These are phyloP conservation scores for Chytriomyces sp. DNA, from an alignment of 192 early-diverging fungal genomes.

Conservation along the genomic window DNA sequence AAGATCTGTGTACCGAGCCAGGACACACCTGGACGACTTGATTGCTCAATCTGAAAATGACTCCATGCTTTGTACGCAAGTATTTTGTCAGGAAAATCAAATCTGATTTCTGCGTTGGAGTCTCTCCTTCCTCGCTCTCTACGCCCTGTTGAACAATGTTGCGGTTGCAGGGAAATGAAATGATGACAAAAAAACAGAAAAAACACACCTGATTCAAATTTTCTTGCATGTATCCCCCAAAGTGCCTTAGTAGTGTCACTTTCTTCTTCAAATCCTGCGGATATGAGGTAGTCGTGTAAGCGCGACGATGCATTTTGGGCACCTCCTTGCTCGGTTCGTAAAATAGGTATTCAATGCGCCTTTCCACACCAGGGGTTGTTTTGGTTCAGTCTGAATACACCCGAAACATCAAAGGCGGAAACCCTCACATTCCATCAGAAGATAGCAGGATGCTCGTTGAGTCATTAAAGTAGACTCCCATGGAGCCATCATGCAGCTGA, in stretches of 20 bases:
- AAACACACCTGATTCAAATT: slow-evolving; percentile 22
- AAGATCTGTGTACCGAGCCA: slow-evolving; percentile 27
- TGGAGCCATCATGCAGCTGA: slow-evolving; percentile 78
- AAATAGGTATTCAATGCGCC: slow-evolving; percentile 51
- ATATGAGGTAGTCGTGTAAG: slow-evolving; percentile 41
- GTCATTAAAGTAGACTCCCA: slow-evolving; percentile 90
- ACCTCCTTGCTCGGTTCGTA: slow-evolving; percentile 32
- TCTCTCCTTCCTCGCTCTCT: not conserved
- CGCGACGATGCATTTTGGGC: slow-evolving; percentile 40
- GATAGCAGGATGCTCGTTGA: slow-evolving; percentile 72
- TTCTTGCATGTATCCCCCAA: slow-evolving; percentile 63
- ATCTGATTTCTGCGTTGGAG: slow-evolving; percentile 11
- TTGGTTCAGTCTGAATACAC: not conserved
- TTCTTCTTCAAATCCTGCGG: slow-evolving; percentile 65
- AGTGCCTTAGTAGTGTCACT: slow-evolving; percentile 57
- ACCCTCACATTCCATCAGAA: slow-evolving; percentile 53
- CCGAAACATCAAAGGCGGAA: not conserved
- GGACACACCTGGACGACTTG: slow-evolving; percentile 63
- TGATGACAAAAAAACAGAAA: slow-evolving; percentile 7
- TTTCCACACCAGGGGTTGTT: slow-evolving; percentile 6
- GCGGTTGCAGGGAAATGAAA: not conserved
- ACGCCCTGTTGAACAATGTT: not conserved
- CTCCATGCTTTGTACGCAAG: slow-evolving; percentile 58
- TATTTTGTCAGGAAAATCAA: slow-evolving; percentile 69
- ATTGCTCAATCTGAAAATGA: slow-evolving; percentile 72